Conservation (phyloP, 2,329 filamentous ascomycete genomes). For the Juglanconis juglandina region DNA sequence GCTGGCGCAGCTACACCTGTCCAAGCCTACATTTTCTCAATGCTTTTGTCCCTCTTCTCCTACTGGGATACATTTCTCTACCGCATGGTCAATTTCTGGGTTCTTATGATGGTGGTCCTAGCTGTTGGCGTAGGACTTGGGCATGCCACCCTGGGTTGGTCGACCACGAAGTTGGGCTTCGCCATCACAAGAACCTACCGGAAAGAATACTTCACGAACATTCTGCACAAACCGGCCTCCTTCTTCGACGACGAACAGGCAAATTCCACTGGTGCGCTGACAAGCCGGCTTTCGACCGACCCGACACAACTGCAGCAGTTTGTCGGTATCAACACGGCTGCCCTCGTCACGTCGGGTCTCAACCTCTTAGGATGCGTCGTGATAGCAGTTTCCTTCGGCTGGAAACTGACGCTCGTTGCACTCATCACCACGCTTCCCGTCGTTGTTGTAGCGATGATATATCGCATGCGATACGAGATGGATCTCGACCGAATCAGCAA, state of each 20-base stretch:
- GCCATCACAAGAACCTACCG: conserved; percentile 28
- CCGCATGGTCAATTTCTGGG: conserved; percentile 11
- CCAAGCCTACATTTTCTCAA: conserved; percentile 54
- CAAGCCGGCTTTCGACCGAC: conserved; percentile 52
- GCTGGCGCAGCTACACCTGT: conserved; percentile 30
- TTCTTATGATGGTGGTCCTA: conserved; percentile 6
- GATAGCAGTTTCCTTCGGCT: conserved; percentile 69
- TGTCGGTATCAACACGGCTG: conserved; percentile 51
- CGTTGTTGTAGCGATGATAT: conserved; percentile 33
- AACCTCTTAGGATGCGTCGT: conserved; percentile 45
- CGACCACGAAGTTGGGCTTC: conserved; percentile 12
- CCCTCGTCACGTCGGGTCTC: conserved; percentile 61
- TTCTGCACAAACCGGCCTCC: conserved; percentile 54
- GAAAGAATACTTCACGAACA: conserved; percentile 56
- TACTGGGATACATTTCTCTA: conserved; percentile 1
- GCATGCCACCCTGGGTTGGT: conserved; percentile 12
- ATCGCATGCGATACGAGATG: conserved; percentile 50
- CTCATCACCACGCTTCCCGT: conserved; percentile 32
- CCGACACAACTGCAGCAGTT: conserved; percentile 51
- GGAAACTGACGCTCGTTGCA: conserved; percentile 68
- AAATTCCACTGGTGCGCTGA: conserved; percentile 50
- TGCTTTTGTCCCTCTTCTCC: conserved; percentile 48
- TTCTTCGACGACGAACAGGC: conserved; percentile 55
- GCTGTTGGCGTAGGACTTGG: conserved; percentile 3
- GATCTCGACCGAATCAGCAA: conserved; percentile 56